Conservation (phyloP, 2,329 filamentous ascomycete genomes). For the Clarireedia hainanense region DNA sequence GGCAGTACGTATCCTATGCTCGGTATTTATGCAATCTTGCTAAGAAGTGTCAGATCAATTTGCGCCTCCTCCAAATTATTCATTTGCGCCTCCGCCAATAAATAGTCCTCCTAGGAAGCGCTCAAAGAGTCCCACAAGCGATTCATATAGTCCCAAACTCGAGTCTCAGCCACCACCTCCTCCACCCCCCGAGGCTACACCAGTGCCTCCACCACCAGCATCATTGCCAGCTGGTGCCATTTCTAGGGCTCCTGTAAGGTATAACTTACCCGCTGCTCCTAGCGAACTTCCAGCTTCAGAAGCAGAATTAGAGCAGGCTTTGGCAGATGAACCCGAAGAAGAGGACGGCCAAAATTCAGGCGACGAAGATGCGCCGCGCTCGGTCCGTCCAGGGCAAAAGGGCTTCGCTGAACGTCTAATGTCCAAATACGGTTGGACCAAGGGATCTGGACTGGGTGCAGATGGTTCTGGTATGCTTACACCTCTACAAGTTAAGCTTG, state of each 20-base stretch:
- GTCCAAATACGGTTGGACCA: slow-evolving; percentile 88
- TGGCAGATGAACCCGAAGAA: slow-evolving; percentile 32
- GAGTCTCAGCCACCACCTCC: slow-evolving; percentile 18
- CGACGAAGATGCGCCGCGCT: slow-evolving; percentile 39
- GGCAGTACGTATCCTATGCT: slow-evolving; percentile 34
- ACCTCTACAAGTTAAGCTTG: slow-evolving; percentile 74
- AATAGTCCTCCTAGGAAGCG: slow-evolving; percentile 35
- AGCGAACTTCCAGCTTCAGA: slow-evolving; percentile 44
- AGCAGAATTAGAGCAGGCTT: slow-evolving; percentile 40
- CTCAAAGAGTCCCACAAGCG: slow-evolving; percentile 26
- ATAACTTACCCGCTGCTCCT: slow-evolving; percentile 47
- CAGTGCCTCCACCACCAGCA: slow-evolving; percentile 26
- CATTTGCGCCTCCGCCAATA: slow-evolving; percentile 47
- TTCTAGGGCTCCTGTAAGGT: slow-evolving; percentile 70
- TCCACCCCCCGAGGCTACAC: slow-evolving; percentile 22
- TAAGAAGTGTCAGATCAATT: slow-evolving; percentile 43
- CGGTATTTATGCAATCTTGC: background rate
- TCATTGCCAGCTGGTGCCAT: slow-evolving; percentile 48
- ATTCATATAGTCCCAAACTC: slow-evolving; percentile 15
- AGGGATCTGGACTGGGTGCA: slow-evolving; percentile 80
- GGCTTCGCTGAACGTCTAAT: slow-evolving; percentile 85
- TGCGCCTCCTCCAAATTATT: slow-evolving; percentile 49
- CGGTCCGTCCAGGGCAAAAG: slow-evolving; percentile 67
- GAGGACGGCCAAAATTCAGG: slow-evolving; percentile 23
- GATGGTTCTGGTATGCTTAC: slow-evolving; percentile 76